Evolutionary conservation across 1,284 basidiomycete species (phyloP).

Genomic region (Anthracocystis walkeri): DNA sequence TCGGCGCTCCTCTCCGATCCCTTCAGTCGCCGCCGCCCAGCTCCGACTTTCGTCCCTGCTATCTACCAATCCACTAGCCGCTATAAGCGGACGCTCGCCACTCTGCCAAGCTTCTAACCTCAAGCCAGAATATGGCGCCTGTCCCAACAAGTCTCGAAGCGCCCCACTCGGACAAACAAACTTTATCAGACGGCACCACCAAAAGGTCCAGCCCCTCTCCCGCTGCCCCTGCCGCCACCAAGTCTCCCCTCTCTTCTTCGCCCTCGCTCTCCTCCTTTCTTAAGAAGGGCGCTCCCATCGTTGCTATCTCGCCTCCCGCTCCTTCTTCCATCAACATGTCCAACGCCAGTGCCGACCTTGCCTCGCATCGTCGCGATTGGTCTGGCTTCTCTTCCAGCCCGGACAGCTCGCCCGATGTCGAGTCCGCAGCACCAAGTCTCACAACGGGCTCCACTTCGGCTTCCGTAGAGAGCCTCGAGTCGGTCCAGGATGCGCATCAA

Average conservation of each 20-base stretch:
- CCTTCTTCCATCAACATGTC: slow-evolving; percentile 27
- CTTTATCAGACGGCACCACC: slow-evolving; percentile 6
- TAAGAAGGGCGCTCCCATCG: slow-evolving; percentile 53
- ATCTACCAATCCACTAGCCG: not conserved
- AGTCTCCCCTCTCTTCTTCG: slow-evolving; percentile 28
- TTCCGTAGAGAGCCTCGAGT: slow-evolving; percentile 58
- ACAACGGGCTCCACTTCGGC: slow-evolving; percentile 63
- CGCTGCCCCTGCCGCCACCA: slow-evolving; percentile 5
- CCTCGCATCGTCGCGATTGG: slow-evolving; percentile 22
- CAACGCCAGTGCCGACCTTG: slow-evolving; percentile 8
- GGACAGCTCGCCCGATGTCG: slow-evolving; percentile 45
- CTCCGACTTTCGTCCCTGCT: not conserved
- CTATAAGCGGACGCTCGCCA: not conserved
- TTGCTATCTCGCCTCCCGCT: slow-evolving; percentile 43
- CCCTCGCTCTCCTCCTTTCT: slow-evolving; percentile 40
- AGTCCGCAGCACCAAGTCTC: slow-evolving; percentile 58
- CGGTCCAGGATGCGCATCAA: slow-evolving; percentile 49
- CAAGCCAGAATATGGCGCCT: slow-evolving; percentile 28
- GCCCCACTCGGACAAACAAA: slow-evolving; percentile 12
- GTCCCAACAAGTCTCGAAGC: slow-evolving; percentile 20
- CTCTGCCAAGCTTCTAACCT: slow-evolving; percentile 3
- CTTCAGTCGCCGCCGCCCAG: slow-evolving; percentile 11
- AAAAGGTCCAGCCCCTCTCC: slow-evolving; percentile 9
- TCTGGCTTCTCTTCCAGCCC: slow-evolving; percentile 27
- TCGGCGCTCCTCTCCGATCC: not conserved